Evolutionary conservation across 2,329 filamentous ascomycete species (phyloP).

Genomic region (Sarocladium brachiariae): DNA sequence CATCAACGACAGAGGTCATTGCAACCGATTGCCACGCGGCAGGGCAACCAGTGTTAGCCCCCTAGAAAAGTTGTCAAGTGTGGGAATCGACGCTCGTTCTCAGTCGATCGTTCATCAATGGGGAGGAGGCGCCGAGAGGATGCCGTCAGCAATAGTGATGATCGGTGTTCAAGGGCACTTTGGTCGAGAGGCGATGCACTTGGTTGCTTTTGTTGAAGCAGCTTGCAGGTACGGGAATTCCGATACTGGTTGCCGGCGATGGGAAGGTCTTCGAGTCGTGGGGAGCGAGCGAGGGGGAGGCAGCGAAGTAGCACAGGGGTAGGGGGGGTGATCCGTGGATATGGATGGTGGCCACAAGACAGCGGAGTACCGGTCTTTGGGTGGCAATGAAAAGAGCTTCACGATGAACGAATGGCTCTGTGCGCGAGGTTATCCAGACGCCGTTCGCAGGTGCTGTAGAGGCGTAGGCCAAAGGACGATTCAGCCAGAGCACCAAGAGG

Average conservation of each 20-base stretch:
- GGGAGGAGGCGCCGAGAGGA: background rate
- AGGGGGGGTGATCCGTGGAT: background rate
- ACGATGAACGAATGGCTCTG: background rate
- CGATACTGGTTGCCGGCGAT: background rate
- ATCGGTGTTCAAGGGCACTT: too few relatives aligned
- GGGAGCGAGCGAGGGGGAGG: background rate
- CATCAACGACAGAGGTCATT: slow-evolving; percentile 48
- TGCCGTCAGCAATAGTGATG: background rate
- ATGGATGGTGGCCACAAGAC: background rate
- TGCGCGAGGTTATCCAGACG: background rate
- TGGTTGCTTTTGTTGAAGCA: too few relatives aligned
- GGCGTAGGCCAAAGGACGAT: background rate
- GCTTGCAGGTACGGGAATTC: too few relatives aligned
- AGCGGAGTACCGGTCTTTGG: background rate
- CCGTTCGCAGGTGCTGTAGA: background rate
- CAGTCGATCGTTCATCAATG: background rate
- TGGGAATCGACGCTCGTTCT: slow-evolving; percentile 4
- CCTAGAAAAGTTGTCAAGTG: background rate
- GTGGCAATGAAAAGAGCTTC: background rate
- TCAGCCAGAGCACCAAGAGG: background rate
- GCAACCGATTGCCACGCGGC: slow-evolving; percentile 14
- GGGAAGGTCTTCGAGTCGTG: background rate
- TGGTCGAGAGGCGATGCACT: too few relatives aligned
- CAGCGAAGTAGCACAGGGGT: slow-evolving; percentile 1
- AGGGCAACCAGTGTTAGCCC: background rate